Base-by-base conservation (phyloP, 345 rosid species). In the Pistacia integerrima region DNA sequence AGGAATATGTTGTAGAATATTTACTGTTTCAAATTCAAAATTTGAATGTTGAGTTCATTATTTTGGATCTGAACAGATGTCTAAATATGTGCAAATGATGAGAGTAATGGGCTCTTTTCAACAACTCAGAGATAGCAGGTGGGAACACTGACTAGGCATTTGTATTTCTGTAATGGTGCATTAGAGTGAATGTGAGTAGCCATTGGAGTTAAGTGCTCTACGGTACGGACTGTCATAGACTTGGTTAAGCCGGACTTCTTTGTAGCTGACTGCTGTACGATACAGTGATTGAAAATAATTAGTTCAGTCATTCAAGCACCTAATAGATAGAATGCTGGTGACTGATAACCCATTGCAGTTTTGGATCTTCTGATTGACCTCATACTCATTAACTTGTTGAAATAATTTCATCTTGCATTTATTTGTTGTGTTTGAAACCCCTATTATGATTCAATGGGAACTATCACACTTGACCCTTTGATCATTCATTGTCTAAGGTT, bases 11-110 rank as follows among this genome's bases (percentile, higher is more conserved):
- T n/a, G 10, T 63, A 1, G 12, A 55, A 70, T 14, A 48, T 58
- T 5, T 18, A 69, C 61, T 64, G 72, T 44, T 76, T 78, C 74
- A 78, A 75, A 80, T 84, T 84, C 83, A 76, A 84, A 81, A 0
- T 76, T 81, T 76, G 70, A 81, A 79, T 46, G 72, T 74, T 74
- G 44, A 8, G 20, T 55, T 63, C 33, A 36, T 56, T 41, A 18
- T 48, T 46, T 16, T 12, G 8, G 16, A 20, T 25, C 4, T 14
- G 18, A 44, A n/a, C 8, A 38, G 46, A 36, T 54, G 52, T 38
- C 12, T 22, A 20, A 35, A 67, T 46, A 75, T 18, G 49, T 44
- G 22, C 51, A 30, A 44, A 70, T 56, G 71, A 44, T 28, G 33
- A 67, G 12, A 22, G 1, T 46, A 18, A 7, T 20, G 54, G 22